Percentiles rank a stretch among this genome's conserved stretches.
Evolutionary conservation across 305 asterid species (phyloP).

Genomic region (Fraxinus dipetala): DNA sequence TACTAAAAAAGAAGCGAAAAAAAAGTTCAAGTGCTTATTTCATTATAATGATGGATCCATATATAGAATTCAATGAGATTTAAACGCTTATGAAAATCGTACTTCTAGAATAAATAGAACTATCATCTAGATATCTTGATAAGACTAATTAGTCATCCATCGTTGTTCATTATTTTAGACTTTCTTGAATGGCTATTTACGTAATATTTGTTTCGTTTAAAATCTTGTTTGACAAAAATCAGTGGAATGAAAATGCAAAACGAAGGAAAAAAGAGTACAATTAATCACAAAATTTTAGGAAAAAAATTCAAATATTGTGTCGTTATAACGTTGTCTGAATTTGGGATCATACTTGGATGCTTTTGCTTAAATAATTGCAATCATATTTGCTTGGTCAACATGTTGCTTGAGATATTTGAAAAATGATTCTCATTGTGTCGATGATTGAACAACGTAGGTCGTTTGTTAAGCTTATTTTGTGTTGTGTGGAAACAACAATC

Average conservation of each 20-base stretch:
- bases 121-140: too few relatives aligned
- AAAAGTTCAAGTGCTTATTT: too few relatives aligned
- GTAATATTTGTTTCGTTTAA: neutral
- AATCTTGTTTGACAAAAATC: neutral
- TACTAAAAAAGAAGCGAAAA: too few relatives aligned
- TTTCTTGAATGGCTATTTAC: neutral
- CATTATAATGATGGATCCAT: too few relatives aligned
- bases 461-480: neutral
- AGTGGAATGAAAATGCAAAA: neutral
- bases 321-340: neutral
- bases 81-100: too few relatives aligned
- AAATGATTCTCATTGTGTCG: neutral
- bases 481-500: neutral
- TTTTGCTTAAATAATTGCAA: neutral
- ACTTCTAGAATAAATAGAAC: too few relatives aligned
- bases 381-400: neutral
- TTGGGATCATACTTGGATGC: neutral
- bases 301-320: neutral
- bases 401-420: neutral
- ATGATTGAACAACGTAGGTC: neutral
- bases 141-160: neutral
- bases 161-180: neutral
- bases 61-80: too few relatives aligned
- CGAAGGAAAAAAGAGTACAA: neutral
- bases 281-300: neutral